Percentiles rank a stretch among this genome's conserved stretches.
Evolutionary conservation across 495 filamentous ascomycete species (phyloP).

Genomic region (Aspergillus bridgeri): DNA sequence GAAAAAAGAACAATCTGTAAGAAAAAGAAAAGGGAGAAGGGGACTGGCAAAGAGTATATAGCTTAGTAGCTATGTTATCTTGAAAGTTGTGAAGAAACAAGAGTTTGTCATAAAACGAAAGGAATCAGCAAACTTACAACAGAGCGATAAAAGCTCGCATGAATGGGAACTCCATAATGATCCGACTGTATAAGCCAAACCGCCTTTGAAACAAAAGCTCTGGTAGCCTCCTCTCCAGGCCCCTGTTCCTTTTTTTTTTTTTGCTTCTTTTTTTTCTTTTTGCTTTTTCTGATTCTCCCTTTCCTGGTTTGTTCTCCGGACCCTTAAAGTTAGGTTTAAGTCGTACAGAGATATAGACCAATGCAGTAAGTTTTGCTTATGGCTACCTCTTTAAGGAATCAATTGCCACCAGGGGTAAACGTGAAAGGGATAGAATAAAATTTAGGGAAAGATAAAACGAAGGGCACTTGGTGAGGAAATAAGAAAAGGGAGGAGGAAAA

Average conservation of each 20-base stretch:
- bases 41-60: too few species aligned
- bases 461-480: conserved; percentile 1
- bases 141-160: conserved; percentile 46
- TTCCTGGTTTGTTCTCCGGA: background rate
- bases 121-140: conserved; percentile 35
- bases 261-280: too few species aligned
- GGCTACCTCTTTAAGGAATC: background rate
- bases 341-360: background rate
- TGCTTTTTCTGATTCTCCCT: too few species aligned
- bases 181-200: conserved; percentile 3
- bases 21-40: background rate
- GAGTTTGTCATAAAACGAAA: background rate
- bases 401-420: background rate
- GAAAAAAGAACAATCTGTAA: conserved; percentile 2
- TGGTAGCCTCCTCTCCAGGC: background rate
- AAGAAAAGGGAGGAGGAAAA: conserved; percentile 8
- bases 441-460: conserved; percentile 10
- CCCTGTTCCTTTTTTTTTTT: background rate
- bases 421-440: background rate
- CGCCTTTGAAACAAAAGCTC: background rate
- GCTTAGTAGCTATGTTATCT: background rate
- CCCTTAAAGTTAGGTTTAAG: background rate
- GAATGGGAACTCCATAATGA: conserved; percentile 42
- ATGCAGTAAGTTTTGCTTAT: background rate
- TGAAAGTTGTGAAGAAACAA: background rate